Base-by-base conservation (phyloP, 2,329 filamentous ascomycete genomes). In the Aspergillus aculeatinus region DNA sequence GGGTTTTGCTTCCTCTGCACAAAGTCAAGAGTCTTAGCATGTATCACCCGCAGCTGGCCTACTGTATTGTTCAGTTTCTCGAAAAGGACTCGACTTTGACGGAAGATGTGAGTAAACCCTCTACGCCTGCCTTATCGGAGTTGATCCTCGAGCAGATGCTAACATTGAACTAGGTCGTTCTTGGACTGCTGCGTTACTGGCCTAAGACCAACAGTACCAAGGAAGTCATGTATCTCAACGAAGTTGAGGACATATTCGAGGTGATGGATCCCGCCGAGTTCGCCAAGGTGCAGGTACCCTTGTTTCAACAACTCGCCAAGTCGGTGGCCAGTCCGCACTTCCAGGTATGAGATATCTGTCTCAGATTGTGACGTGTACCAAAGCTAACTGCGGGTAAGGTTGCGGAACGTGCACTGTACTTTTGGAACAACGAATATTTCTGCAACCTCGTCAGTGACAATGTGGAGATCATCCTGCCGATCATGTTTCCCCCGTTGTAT, bases 401-500 rank as follows among this genome's bases (percentile, higher is more conserved):
- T 60, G 95, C 95, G 19, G 95, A 99, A 80, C 88, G 95, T 66
- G 95, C 95, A 5, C 84, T 99, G 29, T 99, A 99, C 80, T 99
- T 99, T 81, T 99, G 95, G 95, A 99, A 99, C 83, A 99, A 99
- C 73, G 95, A 99, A 77, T 99, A 99, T 77, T 99, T 99, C 80
- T 99, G 95, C 83, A 99, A 98, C 73, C 83, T 99, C 60, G 95
- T 99, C 67, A 97, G 93, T 81, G 95, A 99, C 79, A 99, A 99
- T 71, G 95, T 99, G 58, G 94, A 98, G 72, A 94, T 96, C 51
- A 99, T 99, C 69, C 83, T 99, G 49, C 95, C 95, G 3, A 99
- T 99, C 74, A 99, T 99, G 95, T 99, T 99, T 79, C 93, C 94
- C 27, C 94, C 95, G 2, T 83, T 99, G 31, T 99, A 97, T 70